Evolutionary conservation across 176 grass and related monocot genomes (phyloP), one percentile per base, ranked within the genome.

Genomic region (Cenchrus americanus): DNA sequence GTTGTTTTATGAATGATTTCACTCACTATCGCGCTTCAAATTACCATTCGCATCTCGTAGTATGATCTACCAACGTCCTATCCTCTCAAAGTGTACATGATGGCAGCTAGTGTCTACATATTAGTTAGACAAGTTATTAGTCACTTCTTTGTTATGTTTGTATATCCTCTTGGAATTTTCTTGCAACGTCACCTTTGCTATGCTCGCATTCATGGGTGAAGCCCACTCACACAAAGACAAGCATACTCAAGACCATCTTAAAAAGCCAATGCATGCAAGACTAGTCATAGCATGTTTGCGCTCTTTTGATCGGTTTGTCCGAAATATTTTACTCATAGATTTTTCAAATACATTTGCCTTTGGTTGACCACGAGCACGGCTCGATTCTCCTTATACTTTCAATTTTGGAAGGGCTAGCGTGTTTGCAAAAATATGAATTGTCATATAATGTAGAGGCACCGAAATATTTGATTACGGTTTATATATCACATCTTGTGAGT

Each of bases 311-410:
- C 26, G 34, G 15, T 30, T 53, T 55, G 21, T 24, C 26, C 22
- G 23, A 24, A 54, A 48, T 65, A 27, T 54, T 71, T 10, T 80
- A 5, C 44, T 5, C 27, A 52, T 15, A 43, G 80, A 18, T 51
- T 83, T 13, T 11, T 78, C 32, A 73, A 78, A 66, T 67, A 63
- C 73, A 12, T 30, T 44, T 30, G 23, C n/a, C 34, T 24, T 37
- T 7, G 76, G 12, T 40, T n/a, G 50, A 76, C 64, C 78, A 82
- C 82, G 47, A 30, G 23, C 19, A 19, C 24, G 8, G 6, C 64
- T 21, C 62, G 34, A 72, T 59, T 48, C 63, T 77, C 44, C 13
- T 32, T 77, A 65, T 21, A 66, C 59, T 60, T 66, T 44, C 46
- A 46, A 26, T 63, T 34, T 46, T 22, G 30, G 19, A 2, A n/a